Conservation (phyloP, 2,329 filamentous ascomycete genomes). For the Neopestalotiopsis sp. region DNA sequence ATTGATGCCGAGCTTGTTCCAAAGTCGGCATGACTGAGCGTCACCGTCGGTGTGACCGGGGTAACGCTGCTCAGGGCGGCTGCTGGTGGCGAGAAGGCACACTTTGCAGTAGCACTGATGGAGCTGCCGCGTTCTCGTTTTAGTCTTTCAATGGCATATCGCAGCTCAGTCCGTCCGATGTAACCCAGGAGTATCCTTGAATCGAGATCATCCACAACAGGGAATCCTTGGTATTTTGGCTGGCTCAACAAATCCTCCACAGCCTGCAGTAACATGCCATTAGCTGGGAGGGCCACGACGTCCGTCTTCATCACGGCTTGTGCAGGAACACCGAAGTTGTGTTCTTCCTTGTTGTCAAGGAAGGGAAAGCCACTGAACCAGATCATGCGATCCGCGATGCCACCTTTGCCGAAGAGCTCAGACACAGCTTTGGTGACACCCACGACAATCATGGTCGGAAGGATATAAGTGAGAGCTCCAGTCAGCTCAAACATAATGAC, state of each 20-base stretch:
- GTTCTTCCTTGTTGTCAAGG: conserved; percentile 95
- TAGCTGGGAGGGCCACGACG: conserved; percentile 74
- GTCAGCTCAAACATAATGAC: conserved; percentile 99
- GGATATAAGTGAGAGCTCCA: conserved; percentile 93
- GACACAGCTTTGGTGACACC: conserved; percentile 94
- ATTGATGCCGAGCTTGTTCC: conserved; percentile 64
- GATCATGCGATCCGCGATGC: conserved; percentile 97
- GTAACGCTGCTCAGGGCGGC: conserved; percentile 34
- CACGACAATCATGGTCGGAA: conserved; percentile 98
- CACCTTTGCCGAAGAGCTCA: conserved; percentile 91
- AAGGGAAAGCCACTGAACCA: conserved; percentile 98
- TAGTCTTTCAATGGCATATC: conserved; percentile 85
- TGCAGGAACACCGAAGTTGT: conserved; percentile 94
- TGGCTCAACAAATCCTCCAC: conserved; percentile 78
- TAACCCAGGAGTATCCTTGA: conserved; percentile 84
- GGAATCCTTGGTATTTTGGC: conserved; percentile 90
- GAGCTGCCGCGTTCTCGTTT: conserved; percentile 66
- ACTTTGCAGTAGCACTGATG: conserved; percentile 72
- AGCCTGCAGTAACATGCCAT: conserved; percentile 76
- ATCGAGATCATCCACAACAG: conserved; percentile 78
- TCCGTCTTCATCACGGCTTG: conserved; percentile 86
- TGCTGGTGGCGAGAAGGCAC: conserved; percentile 68
- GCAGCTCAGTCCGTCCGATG: conserved; percentile 89
- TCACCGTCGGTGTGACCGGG: conserved; percentile 55
- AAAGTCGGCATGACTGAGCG: conserved; percentile 65